Base-by-base conservation (phyloP, 805 yeast genomes). In the Starmerella bombicola region DNA sequence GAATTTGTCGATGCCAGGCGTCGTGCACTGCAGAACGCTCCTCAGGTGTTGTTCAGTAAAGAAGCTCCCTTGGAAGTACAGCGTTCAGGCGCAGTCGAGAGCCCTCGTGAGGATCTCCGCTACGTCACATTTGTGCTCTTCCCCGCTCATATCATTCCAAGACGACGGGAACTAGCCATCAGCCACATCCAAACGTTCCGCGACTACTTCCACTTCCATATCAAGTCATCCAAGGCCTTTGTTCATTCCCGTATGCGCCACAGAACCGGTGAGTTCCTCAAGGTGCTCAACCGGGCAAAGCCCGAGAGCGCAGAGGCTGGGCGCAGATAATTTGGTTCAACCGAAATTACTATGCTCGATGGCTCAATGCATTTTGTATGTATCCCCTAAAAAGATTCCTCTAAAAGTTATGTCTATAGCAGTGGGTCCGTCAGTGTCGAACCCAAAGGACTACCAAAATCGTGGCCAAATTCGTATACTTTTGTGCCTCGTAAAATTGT, bases 171-270 rank as follows among this genome's bases (percentile, higher is more conserved):
- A 60, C 80, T 77, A 57, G 80, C 94, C 47, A 82, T 91, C 48
- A 78, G 93, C 28, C 96, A 86, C 61, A 80, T 91, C 56, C 85
- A 84, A 57, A 68, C 83, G 43, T 91, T 91, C 66, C 73, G 99
- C 64, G 93, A 86, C 57, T 91, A 88, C 65, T 91, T 91, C 79
- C 99, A 91, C 62, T 91, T 88, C 64, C 99, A 91, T 60, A 91
- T 91, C 67, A 91, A 91, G 66, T 88, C 96, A 62, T 85, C 95
- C 46, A 91, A 91, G 69, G 97, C 98, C 26, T 91, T 82, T 65
- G 77, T 91, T 78, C 99, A 91, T 63, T 84, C 95, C 38, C 78
- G 99, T 69, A 91, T 91, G 99, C 76, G 99, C 63, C 83, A 70
- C 64, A 74, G 98, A 56, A 97, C 91, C 19, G 78, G 80, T 52